Conservation (phyloP, 2,329 filamentous ascomycete species). For the Aureobasidium subglaciale region DNA sequence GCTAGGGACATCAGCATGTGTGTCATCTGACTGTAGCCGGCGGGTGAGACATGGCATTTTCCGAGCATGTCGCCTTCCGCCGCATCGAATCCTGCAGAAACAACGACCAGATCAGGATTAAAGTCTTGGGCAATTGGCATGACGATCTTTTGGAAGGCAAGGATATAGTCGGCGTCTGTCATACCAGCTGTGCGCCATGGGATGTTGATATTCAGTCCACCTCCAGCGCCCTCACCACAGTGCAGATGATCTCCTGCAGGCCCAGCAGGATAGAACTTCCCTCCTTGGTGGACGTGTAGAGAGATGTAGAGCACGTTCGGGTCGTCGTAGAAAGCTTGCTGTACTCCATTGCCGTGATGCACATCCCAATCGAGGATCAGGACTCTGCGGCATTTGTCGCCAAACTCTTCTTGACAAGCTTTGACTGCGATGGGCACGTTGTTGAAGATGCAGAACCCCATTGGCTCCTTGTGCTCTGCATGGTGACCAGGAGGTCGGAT, state of each 20-base stretch:
- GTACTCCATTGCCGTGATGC: slow-evolving; percentile 81
- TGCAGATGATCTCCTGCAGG: slow-evolving; percentile 53
- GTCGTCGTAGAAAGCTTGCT: slow-evolving; percentile 92
- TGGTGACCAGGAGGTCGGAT: slow-evolving; percentile 94
- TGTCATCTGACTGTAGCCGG: slow-evolving; percentile 96
- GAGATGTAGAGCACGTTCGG: slow-evolving; percentile 95
- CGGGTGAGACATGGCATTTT: slow-evolving; percentile 82
- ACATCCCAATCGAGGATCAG: slow-evolving; percentile 88
- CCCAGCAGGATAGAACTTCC: slow-evolving; percentile 71
- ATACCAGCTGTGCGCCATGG: slow-evolving; percentile 66
- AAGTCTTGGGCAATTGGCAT: slow-evolving; percentile 97
- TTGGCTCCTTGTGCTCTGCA: slow-evolving; percentile 75
- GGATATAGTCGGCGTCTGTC: slow-evolving; percentile 95
- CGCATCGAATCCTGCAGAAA: slow-evolving; percentile 93
- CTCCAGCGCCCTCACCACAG: slow-evolving; percentile 50
- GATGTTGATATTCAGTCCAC: slow-evolving; percentile 61
- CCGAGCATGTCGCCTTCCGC: slow-evolving; percentile 89
- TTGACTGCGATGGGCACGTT: slow-evolving; percentile 91
- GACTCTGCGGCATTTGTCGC: slow-evolving; percentile 75
- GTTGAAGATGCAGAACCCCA: slow-evolving; percentile 97
- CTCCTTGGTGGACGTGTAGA: slow-evolving; percentile 78
- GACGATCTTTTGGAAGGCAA: slow-evolving; percentile 88
- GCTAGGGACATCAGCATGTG: slow-evolving; percentile 98
- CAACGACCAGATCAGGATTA: slow-evolving; percentile 86
- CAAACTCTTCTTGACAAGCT: slow-evolving; percentile 76